Conservation (phyloP, 108 stramenopile genomes). For the Skeletonema marinoi region DNA sequence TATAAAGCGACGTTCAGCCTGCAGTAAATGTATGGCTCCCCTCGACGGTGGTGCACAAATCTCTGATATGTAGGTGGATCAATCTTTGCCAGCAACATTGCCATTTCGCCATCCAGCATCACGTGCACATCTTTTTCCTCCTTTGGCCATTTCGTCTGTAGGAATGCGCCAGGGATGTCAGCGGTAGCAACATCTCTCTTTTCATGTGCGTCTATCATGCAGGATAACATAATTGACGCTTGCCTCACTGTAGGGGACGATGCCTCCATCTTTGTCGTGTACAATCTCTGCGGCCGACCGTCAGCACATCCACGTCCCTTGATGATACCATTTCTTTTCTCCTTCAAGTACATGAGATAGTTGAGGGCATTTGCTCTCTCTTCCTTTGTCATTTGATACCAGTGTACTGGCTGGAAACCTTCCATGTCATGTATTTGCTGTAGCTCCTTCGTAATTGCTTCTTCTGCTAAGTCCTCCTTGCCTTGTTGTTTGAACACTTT, state of each 20-base stretch:
- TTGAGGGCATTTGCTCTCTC: no score
- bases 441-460: conserved; percentile 37
- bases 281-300: conserved; percentile 9
- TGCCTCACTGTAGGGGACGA: neutral
- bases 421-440: no score
- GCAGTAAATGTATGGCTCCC: neutral
- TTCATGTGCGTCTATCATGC: conserved; percentile 49
- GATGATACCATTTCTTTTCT: conserved; percentile 24
- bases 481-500: conserved; percentile 44
- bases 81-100: conserved; percentile 26
- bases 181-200: conserved; percentile 38
- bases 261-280: neutral
- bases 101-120: conserved; percentile 26
- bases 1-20: conserved; percentile 1
- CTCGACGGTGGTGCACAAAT: conserved; percentile 9
- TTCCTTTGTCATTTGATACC: no score
- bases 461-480: conserved; percentile 17
- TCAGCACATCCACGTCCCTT: conserved; percentile 38
- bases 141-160: conserved; percentile 42
- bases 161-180: conserved; percentile 56
- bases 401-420: no score
- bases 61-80: conserved; percentile 12
- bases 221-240: conserved; percentile 2
- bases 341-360: no score
- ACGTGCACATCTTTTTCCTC: conserved; percentile 17